Evolutionary conservation across 495 filamentous ascomycete species (phyloP).

Genomic region (Penicillium odoratum): DNA sequence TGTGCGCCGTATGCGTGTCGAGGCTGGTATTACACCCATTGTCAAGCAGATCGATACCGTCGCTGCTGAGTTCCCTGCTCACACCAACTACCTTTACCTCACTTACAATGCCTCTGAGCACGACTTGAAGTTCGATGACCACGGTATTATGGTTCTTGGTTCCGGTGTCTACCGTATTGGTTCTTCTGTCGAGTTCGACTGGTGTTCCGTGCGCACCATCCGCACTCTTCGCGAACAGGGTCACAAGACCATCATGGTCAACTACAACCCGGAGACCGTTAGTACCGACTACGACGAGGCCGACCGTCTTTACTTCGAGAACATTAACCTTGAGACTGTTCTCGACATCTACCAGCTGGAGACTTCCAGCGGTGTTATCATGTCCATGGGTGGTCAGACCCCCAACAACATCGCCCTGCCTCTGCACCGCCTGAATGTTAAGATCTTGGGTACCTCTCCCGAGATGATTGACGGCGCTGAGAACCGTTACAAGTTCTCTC

Average conservation of each 20-base stretch:
- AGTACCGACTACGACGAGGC: slow-evolving; percentile 96
- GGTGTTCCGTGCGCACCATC: slow-evolving; percentile 97
- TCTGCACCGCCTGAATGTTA: slow-evolving; percentile 83
- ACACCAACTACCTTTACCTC: slow-evolving; percentile 95
- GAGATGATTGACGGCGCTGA: slow-evolving; percentile 99
- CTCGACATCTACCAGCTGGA: slow-evolving; percentile 95
- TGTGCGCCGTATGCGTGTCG: slow-evolving; percentile 75
- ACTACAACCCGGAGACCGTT: slow-evolving; percentile 94
- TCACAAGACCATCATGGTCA: slow-evolving; percentile 98
- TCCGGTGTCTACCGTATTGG: slow-evolving; percentile 98
- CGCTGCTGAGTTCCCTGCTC: slow-evolving; percentile 92
- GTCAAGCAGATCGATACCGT: slow-evolving; percentile 99
- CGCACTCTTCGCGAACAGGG: slow-evolving; percentile 85
- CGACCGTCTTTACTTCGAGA: slow-evolving; percentile 94
- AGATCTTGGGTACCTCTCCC: slow-evolving; percentile 90
- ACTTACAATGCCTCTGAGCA: slow-evolving; percentile 92
- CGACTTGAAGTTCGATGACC: slow-evolving; percentile 81
- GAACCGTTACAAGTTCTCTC: slow-evolving; percentile 98
- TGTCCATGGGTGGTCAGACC: slow-evolving; percentile 97
- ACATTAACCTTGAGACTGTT: slow-evolving; percentile 91
- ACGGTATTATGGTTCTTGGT: slow-evolving; percentile 93
- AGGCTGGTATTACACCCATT: slow-evolving; percentile 80
- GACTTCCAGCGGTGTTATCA: slow-evolving; percentile 83
- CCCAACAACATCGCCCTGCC: slow-evolving; percentile 97
- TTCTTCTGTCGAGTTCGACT: slow-evolving; percentile 97